A percentile compares a stretch with the other conserved stretches of the same genome.
Evolutionary conservation across 1,139 yeast species (phyloP).

Genomic region (Protomyces inouyei): DNA sequence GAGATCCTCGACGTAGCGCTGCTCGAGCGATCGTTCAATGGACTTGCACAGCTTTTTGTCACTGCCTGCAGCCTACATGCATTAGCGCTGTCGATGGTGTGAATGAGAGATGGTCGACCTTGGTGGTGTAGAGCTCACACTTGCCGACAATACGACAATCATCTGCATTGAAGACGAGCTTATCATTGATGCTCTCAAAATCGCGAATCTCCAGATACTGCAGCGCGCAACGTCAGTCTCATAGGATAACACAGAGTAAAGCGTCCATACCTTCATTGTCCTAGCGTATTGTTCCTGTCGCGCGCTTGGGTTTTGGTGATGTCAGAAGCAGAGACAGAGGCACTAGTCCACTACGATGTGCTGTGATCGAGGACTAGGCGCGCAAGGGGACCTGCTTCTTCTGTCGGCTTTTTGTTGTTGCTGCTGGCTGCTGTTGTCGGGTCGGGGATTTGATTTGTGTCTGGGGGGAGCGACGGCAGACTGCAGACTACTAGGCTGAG

Average conservation of each 20-base stretch:
- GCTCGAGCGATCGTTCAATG: constrained; percentile 64
- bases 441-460: background rate
- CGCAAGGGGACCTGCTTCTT: background rate
- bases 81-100: background rate
- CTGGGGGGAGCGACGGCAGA: background rate
- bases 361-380: constrained; percentile 1
- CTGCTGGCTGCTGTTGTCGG: background rate
- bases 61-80: constrained; percentile 63
- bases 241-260: background rate
- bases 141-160: constrained; percentile 90
- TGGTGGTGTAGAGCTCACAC: constrained; percentile 89
- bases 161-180: constrained; percentile 76
- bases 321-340: background rate
- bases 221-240: background rate
- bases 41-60: constrained; percentile 85
- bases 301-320: background rate
- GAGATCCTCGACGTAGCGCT: constrained; percentile 20
- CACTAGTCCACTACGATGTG: constrained; percentile 1
- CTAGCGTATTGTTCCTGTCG: background rate
- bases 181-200: constrained; percentile 50
- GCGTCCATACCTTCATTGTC: background rate
- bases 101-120: constrained; percentile 37
- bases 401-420: background rate
- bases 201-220: constrained; percentile 23
- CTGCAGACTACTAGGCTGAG: background rate